phyloP scores from a whole-genome alignment of 2,329 filamentous ascomycete species.

The Diaporthe australafricana region DNA sequence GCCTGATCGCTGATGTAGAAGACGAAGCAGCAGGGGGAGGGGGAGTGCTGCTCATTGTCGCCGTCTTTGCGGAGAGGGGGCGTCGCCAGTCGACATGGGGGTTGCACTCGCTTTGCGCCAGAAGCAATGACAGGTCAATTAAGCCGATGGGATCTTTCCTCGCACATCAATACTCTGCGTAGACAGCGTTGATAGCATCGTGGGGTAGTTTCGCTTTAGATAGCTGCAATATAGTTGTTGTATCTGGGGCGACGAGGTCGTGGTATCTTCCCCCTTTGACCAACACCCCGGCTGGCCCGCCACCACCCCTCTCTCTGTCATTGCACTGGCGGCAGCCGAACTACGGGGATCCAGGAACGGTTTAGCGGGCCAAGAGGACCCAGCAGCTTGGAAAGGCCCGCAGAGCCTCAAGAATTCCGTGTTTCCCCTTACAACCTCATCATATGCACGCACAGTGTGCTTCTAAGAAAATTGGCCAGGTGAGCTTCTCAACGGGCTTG shows the following conservation, averaged over 20 bases:
- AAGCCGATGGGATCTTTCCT: background rate
- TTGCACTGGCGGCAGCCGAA: background rate
- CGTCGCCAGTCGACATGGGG: background rate
- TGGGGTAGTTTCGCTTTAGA: too few species aligned
- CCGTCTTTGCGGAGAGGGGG: background rate
- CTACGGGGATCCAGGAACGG: slow-evolving; percentile 18
- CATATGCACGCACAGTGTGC: background rate
- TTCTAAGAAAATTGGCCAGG: background rate
- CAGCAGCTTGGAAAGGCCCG: background rate
- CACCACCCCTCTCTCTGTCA: background rate
- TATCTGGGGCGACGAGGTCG: background rate
- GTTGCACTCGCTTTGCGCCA: background rate
- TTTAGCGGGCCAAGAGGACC: slow-evolving; percentile 13
- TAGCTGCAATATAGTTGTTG: too few species aligned
- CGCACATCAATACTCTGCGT: too few species aligned
- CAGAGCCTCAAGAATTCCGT: slow-evolving; percentile 2
- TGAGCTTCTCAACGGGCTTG: background rate
- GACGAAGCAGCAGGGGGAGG: background rate
- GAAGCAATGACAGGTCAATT: background rate
- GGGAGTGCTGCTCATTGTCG: background rate
- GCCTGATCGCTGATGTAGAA: background rate
- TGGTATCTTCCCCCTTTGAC: too few species aligned
- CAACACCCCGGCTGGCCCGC: too few species aligned
- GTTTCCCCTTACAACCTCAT: background rate
- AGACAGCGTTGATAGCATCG: too few species aligned